Conservation (phyloP, 176 grass and related monocot species). For the Ensete ventricosum region DNA sequence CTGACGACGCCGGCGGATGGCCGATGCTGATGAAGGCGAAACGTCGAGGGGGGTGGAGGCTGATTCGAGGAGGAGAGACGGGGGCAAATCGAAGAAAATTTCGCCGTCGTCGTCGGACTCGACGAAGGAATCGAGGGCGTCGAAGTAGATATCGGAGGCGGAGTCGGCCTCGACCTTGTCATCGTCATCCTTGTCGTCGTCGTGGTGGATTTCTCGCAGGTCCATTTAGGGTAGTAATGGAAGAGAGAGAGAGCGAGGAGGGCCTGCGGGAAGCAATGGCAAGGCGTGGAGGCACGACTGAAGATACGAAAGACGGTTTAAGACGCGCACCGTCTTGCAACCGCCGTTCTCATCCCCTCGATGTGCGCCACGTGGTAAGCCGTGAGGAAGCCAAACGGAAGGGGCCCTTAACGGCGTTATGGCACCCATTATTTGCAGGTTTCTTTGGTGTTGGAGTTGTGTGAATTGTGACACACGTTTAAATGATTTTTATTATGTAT, state of each 20-base stretch:
- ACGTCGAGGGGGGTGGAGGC: neutral
- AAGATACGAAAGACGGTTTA: too few relatives aligned
- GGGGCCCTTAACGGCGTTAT: too few relatives aligned
- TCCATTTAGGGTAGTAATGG: neutral
- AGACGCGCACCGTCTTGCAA: too few relatives aligned
- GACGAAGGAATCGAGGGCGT: constrained; percentile 14
- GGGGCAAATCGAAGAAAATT: neutral
- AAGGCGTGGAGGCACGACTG: too few relatives aligned
- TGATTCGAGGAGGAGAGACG: neutral
- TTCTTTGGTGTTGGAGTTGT: too few relatives aligned
- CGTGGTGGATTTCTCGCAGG: neutral
- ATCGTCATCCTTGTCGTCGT: neutral
- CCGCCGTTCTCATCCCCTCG: too few relatives aligned
- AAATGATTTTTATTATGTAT: too few relatives aligned
- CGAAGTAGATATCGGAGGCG: constrained; percentile 10
- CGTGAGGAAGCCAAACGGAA: too few relatives aligned
- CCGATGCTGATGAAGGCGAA: neutral
- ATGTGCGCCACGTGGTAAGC: too few relatives aligned
- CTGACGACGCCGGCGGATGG: constrained; percentile 22
- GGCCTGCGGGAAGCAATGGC: too few relatives aligned
- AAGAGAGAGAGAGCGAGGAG: neutral
- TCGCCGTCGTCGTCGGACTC: neutral
- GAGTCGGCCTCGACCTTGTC: neutral
- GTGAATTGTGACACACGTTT: too few relatives aligned
- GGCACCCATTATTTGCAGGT: too few relatives aligned